Percentiles rank a stretch among this genome's conserved stretches.
Conservation (phyloP, 1,284 basidiomycete species). For the Ustilago nuda region DNA sequence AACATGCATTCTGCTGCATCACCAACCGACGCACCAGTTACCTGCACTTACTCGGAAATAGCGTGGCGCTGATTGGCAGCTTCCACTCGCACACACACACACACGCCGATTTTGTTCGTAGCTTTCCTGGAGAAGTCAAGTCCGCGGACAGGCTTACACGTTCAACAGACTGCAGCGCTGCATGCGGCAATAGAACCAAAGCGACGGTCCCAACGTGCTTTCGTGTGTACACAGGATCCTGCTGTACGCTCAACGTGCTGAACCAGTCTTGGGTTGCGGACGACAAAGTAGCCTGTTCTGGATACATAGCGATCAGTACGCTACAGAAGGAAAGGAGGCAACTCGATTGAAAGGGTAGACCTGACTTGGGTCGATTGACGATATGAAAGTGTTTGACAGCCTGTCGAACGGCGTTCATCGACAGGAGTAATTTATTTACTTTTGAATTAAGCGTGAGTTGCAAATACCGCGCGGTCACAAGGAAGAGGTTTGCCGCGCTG, state of each 20-base stretch:
- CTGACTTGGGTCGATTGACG: background rate
- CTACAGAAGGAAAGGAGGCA: too few relatives aligned
- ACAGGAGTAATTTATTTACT: background rate
- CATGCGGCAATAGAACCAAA: constrained; percentile 4
- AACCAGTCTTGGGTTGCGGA: too few relatives aligned
- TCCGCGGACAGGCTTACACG: constrained; percentile 14
- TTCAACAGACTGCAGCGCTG: background rate
- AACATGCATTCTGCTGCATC: background rate
- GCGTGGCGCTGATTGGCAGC: constrained; percentile 18
- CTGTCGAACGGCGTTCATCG: background rate
- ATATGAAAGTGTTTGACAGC: background rate
- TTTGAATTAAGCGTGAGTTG: background rate
- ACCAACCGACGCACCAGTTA: background rate
- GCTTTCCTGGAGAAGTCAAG: background rate
- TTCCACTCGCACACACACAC: background rate
- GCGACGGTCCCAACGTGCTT: background rate
- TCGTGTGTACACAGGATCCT: background rate
- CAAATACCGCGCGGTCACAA: background rate
- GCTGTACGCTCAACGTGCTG: too few relatives aligned
- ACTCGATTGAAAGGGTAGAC: too few relatives aligned
- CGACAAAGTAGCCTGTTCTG: too few relatives aligned
- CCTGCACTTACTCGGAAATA: constrained; percentile 16
- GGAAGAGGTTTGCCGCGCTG: background rate
- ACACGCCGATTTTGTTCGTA: background rate
- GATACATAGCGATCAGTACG: too few relatives aligned